Evolutionary conservation across 257 asterid genomes (phyloP), one percentile per base, ranked within the genome.

Genomic region (Leonotis leonurus): DNA sequence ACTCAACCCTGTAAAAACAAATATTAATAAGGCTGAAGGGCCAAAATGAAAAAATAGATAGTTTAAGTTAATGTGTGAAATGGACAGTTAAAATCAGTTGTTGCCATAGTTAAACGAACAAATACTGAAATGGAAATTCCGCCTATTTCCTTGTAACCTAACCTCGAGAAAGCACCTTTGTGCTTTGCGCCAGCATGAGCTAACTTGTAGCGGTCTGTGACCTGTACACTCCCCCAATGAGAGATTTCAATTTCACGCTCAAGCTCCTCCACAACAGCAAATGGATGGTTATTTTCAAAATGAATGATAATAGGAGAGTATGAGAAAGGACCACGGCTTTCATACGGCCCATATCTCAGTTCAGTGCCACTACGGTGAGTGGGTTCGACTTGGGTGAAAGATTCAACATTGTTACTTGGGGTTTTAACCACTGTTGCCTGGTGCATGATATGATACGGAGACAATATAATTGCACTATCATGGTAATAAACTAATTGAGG

Each of bases 201-300:
- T 72, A 93, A 75, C 77, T 73, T 82, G 82, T 85, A 93, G 53
- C 67, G 88, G 79, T 89, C 99, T 0, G 97, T 89, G 35, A 93
- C 81, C 76, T 89, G 97, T 58, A 93, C 73, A 73, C 83, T 89
- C 56, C 99, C 99, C 99, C 99, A 93, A 64, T 93, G 99, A 45
- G 99, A 93, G 67, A 93, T 73, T 82, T 93, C 99, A 41, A 93
- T 83, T 72, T 93, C 97, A 17, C 99, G 99, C 77, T 87, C 94
- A 75, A 93, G 96, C 86, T 89, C 99, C 86, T 89, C 97, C 72
- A 93, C 92, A 72, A 89, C 96, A 73, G 99, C 92, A 77, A 93
- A 93, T 5, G 97, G 88, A 32, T 80, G 70, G 73, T 89, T 93
- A 74, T 93, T 93, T 77, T 93, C 99, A 53, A 85, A 85, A 85